These are phyloP conservation scores for Tetracladium maxilliforme DNA, from an alignment of 2,329 filamentous ascomycete genomes.

Conservation along the genomic window DNA sequence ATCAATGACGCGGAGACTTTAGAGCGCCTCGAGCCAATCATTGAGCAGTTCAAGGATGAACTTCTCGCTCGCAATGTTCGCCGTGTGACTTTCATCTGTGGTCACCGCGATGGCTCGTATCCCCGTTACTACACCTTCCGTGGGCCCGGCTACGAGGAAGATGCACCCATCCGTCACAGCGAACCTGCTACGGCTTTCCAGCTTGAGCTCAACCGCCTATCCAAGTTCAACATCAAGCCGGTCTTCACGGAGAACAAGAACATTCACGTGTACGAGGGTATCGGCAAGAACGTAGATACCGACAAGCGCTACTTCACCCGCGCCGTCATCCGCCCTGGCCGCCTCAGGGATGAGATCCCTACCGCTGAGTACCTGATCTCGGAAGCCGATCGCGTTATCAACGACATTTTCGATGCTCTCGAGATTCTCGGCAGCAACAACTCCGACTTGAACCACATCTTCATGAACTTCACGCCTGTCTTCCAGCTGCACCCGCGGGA, in stretches of 20 bases:
- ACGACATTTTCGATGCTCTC: conserved; percentile 90
- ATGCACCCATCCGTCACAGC: conserved; percentile 90
- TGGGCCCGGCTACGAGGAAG: conserved; percentile 76
- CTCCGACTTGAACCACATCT: conserved; percentile 98
- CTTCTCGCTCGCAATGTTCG: conserved; percentile 69
- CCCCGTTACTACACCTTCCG: conserved; percentile 98
- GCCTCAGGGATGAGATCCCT: conserved; percentile 90
- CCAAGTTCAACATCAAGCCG: conserved; percentile 95
- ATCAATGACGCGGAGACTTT: conserved; percentile 71
- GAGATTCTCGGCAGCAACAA: conserved; percentile 99
- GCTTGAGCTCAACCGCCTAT: conserved; percentile 83
- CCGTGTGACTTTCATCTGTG: conserved; percentile 90
- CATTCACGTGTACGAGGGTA: conserved; percentile 95
- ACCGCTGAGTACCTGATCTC: conserved; percentile 98
- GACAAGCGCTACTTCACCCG: conserved; percentile 99
- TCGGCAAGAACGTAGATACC: conserved; percentile 86
- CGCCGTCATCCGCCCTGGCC: conserved; percentile 84
- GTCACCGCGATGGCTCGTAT: conserved; percentile 85
- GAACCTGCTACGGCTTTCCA: conserved; percentile 97
- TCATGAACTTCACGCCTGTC: conserved; percentile 97
- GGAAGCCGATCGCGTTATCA: conserved; percentile 91
- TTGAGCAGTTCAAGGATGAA: conserved; percentile 73
- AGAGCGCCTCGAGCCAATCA: conserved; percentile 56
- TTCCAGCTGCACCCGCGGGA: conserved; percentile 84
- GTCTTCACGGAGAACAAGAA: conserved; percentile 99